Percentiles rank a stretch among this genome's conserved stretches.
phyloP scores from a whole-genome alignment of 352 stramenopile genomes.

The Pythium insidiosum region DNA sequence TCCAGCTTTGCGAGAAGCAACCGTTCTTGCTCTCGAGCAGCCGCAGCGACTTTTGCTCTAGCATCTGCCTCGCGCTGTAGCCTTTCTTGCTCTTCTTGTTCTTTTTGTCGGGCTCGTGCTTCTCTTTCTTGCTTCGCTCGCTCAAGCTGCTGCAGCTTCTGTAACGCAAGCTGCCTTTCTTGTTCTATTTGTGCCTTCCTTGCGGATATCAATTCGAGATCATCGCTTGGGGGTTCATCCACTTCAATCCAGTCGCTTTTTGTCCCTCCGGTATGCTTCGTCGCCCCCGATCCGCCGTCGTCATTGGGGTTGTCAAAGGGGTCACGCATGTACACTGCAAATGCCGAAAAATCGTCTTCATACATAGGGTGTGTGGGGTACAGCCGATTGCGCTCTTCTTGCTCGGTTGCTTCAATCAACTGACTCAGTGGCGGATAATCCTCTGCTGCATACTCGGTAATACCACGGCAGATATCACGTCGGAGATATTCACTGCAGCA shows the following conservation, averaged over 20 bases:
- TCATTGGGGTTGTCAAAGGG: too few relatives aligned
- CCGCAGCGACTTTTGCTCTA: too few relatives aligned
- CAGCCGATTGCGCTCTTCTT: slow-evolving; percentile 38
- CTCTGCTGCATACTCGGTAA: slow-evolving; percentile 67
- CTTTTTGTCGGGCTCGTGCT: slow-evolving; percentile 3
- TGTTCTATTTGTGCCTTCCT: too few relatives aligned
- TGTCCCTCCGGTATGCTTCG: too few relatives aligned
- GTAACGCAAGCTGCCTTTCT: neutral
- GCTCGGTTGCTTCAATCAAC: slow-evolving; percentile 56
- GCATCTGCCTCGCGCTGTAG: neutral
- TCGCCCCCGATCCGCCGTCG: too few relatives aligned
- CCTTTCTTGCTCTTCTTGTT: slow-evolving; percentile 5
- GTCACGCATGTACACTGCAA: slow-evolving; percentile 37
- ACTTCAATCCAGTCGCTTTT: too few relatives aligned
- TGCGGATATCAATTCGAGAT: too few relatives aligned
- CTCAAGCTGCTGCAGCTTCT: neutral
- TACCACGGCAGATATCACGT: slow-evolving; percentile 67
- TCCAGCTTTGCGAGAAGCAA: too few relatives aligned
- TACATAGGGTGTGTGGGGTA: slow-evolving; percentile 50
- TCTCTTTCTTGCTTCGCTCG: slow-evolving; percentile 23
- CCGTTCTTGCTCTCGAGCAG: too few relatives aligned
- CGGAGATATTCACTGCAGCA: slow-evolving; percentile 45
- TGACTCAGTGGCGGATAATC: slow-evolving; percentile 72
- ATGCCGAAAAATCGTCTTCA: slow-evolving; percentile 68
- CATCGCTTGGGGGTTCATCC: too few relatives aligned